Base-by-base conservation (phyloP, 306 rosid species). In the Quercus variabilis region DNA sequence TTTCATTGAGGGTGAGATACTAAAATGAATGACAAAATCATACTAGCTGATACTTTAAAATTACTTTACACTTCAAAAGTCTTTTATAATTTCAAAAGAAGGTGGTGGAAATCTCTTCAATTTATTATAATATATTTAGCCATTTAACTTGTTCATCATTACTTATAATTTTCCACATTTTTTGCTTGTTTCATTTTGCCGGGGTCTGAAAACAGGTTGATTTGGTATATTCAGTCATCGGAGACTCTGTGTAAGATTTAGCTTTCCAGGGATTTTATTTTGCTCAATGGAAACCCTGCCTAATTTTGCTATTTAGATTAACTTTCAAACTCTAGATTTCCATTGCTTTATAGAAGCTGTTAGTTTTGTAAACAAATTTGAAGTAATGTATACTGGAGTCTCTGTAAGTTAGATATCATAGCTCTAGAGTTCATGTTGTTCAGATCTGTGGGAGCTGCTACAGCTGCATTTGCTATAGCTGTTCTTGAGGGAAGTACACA, bases 401-500 rank as follows among this genome's bases (percentile, higher is more conserved):
- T 31, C 1, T 31, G 5, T 4, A 31, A 31, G 41, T 33, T 68
- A 54, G 52, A 55, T 76, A 26, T 80, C 78, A 80, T 69, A 49
- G 54, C 73, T 69, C 55, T 57, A 43, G 25, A 35, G 35, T 78
- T 74, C 80, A 1, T 65, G 56, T 55, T 68, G 83, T 83, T 69
- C 86, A 94, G 98, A 75, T 88, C 91, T 74, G 98, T 90, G 46
- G 98, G 98, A 86, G 28, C 6, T 76, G 68, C 97, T 33, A 85
- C 91, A 60, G 89, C 97, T 76, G 98, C 98, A 79, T 92, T 94
- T 87, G 93, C 85, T 77, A 85, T 94, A 76, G 97, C 97, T 56
- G 74, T 94, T 81, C 94, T 94, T 64, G 97, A 94, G 88, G 98
- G 97, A 78, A 92, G 89, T 83, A 91, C 97, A 38, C 86, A 92